Conservation (phyloP, 2,329 filamentous ascomycete genomes). For the Pyrenophora teres region DNA sequence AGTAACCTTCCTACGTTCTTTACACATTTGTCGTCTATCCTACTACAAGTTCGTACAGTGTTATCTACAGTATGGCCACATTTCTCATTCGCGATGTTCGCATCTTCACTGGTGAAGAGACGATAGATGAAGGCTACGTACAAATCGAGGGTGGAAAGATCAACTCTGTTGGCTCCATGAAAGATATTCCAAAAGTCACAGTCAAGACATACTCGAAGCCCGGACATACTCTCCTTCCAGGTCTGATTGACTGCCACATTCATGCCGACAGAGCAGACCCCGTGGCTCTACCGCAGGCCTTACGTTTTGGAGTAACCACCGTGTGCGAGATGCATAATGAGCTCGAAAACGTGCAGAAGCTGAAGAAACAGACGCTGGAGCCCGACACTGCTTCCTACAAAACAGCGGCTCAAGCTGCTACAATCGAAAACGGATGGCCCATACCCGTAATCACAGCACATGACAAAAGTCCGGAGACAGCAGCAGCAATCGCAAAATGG, state of each 20-base stretch:
- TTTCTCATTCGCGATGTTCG: constrained; percentile 52
- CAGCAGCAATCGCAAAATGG: constrained; percentile 52
- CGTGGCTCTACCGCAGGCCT: constrained; percentile 49
- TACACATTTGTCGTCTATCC: too few relatives aligned
- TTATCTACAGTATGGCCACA: constrained; percentile 30
- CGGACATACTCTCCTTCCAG: constrained; percentile 55
- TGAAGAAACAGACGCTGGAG: constrained; percentile 34
- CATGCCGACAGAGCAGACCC: constrained; percentile 52
- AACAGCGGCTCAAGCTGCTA: constrained; percentile 55
- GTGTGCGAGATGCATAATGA: constrained; percentile 57
- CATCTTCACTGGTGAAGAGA: constrained; percentile 54
- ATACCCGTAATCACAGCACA: constrained; percentile 50
- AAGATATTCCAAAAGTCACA: constrained; percentile 17
- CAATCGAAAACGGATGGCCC: constrained; percentile 59
- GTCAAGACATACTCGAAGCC: constrained; percentile 49
- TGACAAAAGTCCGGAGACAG: constrained; percentile 44
- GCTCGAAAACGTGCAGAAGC: constrained; percentile 32
- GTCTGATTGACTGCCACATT: constrained; percentile 58
- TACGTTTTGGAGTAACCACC: constrained; percentile 58
- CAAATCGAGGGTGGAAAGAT: constrained; percentile 52
- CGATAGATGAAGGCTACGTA: constrained; percentile 49
- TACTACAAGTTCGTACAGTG: not conserved
- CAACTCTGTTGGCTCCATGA: constrained; percentile 31
- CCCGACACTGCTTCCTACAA: constrained; percentile 55
- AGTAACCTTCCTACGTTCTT: too few relatives aligned